Base-by-base conservation (phyloP, 768 basidiomycete genomes). In the Pleurotus platypus region DNA sequence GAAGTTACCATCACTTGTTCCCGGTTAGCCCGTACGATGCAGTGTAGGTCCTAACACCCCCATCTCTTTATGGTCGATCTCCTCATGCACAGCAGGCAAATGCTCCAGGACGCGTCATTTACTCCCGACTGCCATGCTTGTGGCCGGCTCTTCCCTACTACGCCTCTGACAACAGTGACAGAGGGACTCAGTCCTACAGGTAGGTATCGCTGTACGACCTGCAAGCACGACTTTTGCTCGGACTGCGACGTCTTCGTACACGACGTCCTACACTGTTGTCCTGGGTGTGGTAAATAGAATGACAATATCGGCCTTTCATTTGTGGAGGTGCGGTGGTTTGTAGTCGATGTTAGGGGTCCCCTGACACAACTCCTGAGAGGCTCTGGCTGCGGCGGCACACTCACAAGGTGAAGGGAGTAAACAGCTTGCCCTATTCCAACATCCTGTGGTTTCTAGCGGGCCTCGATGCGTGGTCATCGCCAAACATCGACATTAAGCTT, bases 171-270 rank as follows among this genome's bases (percentile, higher is more conserved):
- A 12, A 67, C 68, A 13, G 67, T 72, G 20, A 72, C 75, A 30
- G 79, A 94, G 56, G 93, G 90, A 0, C 76, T 96, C 62, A 94
- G 91, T 62, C 85, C 91, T 0, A 75, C 91, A 5, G 91, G 94
- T 15, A 80, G 96, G 35, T 99, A 98, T 69, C 81, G 86, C 53
- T 98, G 97, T 70, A 86, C 88, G 2, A 89, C 90, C 20, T 98
- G 97, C 73, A 64, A 70, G 2, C 75, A 89, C 49, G 89, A 97
- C 67, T 99, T 98, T 66, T 98, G 97, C 68, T 81, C 86, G 22
- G 95, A 98, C 49, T 99, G 97, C 67, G 97, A 99, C 72, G 82
- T 96, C 16, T 97, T 98, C 66, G 86, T 98, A 4, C 97, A 98
- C 64, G 92, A 96, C 60, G 93, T 94, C 18, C 77, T 98, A 16